Percentiles rank a stretch among this genome's conserved stretches.
Evolutionary conservation across 2,329 filamentous ascomycete species (phyloP).

Genomic region (Didymella exigua): DNA sequence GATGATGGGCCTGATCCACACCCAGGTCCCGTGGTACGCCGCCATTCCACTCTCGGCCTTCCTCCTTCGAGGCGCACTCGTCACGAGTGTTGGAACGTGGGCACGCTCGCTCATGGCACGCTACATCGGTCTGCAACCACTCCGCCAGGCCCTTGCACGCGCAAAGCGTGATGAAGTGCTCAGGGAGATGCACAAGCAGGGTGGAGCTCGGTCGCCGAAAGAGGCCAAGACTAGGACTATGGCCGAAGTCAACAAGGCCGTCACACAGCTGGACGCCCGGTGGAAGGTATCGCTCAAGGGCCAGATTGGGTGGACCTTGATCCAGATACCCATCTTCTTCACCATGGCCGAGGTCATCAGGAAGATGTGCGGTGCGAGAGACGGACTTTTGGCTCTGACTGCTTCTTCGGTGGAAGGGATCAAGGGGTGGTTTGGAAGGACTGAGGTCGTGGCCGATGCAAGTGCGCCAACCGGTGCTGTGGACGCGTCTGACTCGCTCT

Average conservation of each 20-base stretch:
- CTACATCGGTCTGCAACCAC: slow-evolving; percentile 53
- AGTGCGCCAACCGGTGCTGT: not conserved
- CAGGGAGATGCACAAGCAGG: slow-evolving; percentile 11
- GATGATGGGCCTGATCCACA: slow-evolving; percentile 59
- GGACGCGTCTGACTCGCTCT: not conserved
- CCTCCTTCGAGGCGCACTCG: slow-evolving; percentile 55
- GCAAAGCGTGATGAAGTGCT: slow-evolving; percentile 31
- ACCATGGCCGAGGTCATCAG: slow-evolving; percentile 46
- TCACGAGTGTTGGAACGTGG: slow-evolving; percentile 54
- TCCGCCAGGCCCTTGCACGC: slow-evolving; percentile 39
- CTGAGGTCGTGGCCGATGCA: not conserved
- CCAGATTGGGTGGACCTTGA: slow-evolving; percentile 37
- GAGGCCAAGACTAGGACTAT: slow-evolving; percentile 20
- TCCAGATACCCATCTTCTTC: slow-evolving; percentile 46
- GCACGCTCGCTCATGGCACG: slow-evolving; percentile 48
- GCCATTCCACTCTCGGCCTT: slow-evolving; percentile 62
- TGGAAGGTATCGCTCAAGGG: slow-evolving; percentile 38
- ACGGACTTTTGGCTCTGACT: slow-evolving; percentile 39
- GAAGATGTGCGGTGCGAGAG: slow-evolving; percentile 40
- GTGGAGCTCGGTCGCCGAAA: slow-evolving; percentile 29
- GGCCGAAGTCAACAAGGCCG: slow-evolving; percentile 29
- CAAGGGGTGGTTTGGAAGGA: not conserved
- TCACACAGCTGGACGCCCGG: slow-evolving; percentile 30
- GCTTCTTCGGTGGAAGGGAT: slow-evolving; percentile 15
- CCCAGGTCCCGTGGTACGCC: slow-evolving; percentile 59